A percentile compares a stretch with the other conserved stretches of the same genome.
phyloP scores from a whole-genome alignment of 306 rosid species.

The Pachyrhizus erosus region DNA sequence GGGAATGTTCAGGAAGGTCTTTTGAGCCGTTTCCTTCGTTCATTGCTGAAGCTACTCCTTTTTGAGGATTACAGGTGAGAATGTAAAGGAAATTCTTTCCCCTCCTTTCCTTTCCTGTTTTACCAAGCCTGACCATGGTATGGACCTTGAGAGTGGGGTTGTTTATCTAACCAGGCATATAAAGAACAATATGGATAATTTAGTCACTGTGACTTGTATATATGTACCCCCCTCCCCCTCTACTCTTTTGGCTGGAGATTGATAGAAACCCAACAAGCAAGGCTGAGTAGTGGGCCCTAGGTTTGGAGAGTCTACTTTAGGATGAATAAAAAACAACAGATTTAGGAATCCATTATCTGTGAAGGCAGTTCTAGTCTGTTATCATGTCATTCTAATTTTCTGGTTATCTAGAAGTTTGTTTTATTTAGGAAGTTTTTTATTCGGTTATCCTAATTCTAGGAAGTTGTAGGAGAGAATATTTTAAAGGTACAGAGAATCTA shows the following conservation, averaged over 20 bases:
- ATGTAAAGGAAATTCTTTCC: not conserved
- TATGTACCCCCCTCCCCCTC: not conserved
- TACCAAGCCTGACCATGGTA: conserved; percentile 1
- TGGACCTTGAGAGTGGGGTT: not conserved
- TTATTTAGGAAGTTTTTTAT: not conserved
- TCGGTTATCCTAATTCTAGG: not conserved
- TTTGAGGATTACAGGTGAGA: conserved; percentile 90
- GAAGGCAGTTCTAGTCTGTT: not conserved
- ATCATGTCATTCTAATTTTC: not conserved
- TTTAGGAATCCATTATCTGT: not conserved
- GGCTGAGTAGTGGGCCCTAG: not conserved
- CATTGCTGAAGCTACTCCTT: conserved; percentile 85
- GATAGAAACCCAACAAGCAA: not conserved
- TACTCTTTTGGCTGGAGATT: not conserved
- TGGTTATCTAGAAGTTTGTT: not conserved
- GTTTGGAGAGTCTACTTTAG: not conserved
- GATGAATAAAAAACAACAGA: not conserved
- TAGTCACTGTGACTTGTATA: conserved; percentile 4
- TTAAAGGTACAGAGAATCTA: not conserved
- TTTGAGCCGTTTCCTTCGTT: conserved; percentile 80
- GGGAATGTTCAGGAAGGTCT: conserved; percentile 82
- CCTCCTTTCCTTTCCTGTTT: not conserved
- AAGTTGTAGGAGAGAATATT: not conserved
- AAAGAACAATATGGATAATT: conserved; percentile 11
- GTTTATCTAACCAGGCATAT: not conserved